Base-by-base conservation (phyloP, 2,329 filamentous ascomycete species). In the Hypoxylon sp. region DNA sequence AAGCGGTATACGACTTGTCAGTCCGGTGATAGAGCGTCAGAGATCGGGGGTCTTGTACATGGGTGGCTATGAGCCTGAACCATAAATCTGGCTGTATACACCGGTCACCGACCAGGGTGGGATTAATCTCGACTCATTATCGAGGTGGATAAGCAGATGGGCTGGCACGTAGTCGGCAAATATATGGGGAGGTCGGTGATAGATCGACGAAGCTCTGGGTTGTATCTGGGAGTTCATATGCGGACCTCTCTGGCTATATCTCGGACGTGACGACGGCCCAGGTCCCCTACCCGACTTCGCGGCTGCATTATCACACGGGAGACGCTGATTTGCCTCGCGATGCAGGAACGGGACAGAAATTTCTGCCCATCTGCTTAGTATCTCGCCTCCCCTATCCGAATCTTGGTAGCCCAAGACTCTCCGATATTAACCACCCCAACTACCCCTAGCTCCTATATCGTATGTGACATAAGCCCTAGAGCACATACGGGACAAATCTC, bases 401-500 rank as follows among this genome's bases (percentile, higher is more conserved):
- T 64, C 58, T 58, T 56, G 55, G 58, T 61, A 58, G 38, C 24
- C 42, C 20, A 40, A 49, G 48, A 55, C 47, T 26, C 27, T 27
- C 48, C 46, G 60, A 63, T 61, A 64, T 62, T 64, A n/a, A 51
- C 58, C 26, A 64, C 58, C 58, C 58, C 47, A 64, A 42, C 43
- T 55, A 46, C 53, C 58, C 51, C 29, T 35, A 42, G 57, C 27
- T 48, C 47, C 26, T 55, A 50, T 51, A 47, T 60, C 33, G 53
- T 24, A 53, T 46, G 48, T 62, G 54, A 61, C 61, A 62, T 64
- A 64, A 64, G 61, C 55, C 61, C 58, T 64, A 64, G 58, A 58
- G 26, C 58, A 45, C 48, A 48, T 59, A 48, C 21, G 48, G 58
- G 23, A 35, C 37, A 54, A n/a, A n/a, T n/a, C n/a, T n/a, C n/a